Evolutionary conservation across 495 filamentous ascomycete genomes (phyloP).

Genomic region (Penicillium subrubescens): DNA sequence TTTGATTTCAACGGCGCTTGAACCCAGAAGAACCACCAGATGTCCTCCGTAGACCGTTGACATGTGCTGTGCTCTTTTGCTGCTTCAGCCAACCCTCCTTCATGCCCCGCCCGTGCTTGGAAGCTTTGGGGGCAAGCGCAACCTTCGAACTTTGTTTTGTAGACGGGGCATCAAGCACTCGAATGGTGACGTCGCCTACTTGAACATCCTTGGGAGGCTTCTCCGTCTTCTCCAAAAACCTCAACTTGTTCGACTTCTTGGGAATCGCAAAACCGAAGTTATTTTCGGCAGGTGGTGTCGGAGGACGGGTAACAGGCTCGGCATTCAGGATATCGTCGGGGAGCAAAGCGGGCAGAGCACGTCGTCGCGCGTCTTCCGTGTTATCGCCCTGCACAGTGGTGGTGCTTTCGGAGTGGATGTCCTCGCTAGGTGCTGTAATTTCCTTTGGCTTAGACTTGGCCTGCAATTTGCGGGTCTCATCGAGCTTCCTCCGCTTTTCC

Average conservation of each 20-base stretch:
- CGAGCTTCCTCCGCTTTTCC: constrained; percentile 52
- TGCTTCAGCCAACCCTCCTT: constrained; percentile 53
- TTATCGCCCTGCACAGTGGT: constrained; percentile 45
- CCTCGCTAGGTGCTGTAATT: constrained; percentile 29
- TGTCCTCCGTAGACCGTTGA: constrained; percentile 46
- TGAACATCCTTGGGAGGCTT: constrained; percentile 57
- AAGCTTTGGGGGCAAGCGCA: constrained; percentile 52
- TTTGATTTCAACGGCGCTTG: constrained; percentile 38
- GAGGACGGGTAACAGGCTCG: constrained; percentile 42
- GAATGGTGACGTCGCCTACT: constrained; percentile 53
- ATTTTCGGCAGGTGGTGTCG: constrained; percentile 40
- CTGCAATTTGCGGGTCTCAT: constrained; percentile 50
- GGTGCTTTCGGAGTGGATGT: constrained; percentile 43
- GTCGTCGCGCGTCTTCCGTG: constrained; percentile 41
- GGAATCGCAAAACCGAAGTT: constrained; percentile 22
- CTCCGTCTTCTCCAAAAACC: constrained; percentile 52
- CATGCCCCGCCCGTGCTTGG: constrained; percentile 46
- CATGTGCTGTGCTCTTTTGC: constrained; percentile 34
- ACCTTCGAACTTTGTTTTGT: constrained; percentile 35
- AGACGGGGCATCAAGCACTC: constrained; percentile 49
- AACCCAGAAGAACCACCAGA: constrained; percentile 44
- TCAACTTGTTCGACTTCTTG: constrained; percentile 48
- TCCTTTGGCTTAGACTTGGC: constrained; percentile 45
- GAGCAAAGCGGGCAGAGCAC: constrained; percentile 50
- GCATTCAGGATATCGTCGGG: constrained; percentile 57